Conservation (phyloP, 129 eudicot species). For the Centaurea solstitialis region DNA sequence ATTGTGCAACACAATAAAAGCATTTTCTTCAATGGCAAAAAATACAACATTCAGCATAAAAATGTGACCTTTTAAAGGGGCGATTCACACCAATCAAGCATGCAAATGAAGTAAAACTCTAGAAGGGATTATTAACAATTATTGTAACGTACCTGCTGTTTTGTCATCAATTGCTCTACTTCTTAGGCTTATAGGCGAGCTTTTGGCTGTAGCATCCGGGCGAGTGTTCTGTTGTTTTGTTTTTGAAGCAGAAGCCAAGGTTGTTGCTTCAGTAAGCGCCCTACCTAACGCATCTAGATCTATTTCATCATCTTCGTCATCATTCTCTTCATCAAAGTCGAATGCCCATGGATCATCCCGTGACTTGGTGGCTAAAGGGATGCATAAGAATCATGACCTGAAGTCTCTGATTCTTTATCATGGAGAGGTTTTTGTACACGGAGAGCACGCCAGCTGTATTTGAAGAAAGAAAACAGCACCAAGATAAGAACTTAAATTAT, state of each 20-base stretch:
- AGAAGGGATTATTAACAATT: not conserved
- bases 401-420: conserved; percentile 24
- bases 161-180: conserved; percentile 34
- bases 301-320: conserved; percentile 53
- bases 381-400: conserved; percentile 23
- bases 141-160: conserved; percentile 45
- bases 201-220: conserved; percentile 18
- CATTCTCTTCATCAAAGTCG: conserved; percentile 42
- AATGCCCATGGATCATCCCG: conserved; percentile 58
- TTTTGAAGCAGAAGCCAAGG: conserved; percentile 46
- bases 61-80: not conserved
- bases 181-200: conserved; percentile 33
- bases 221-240: conserved; percentile 30
- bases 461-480: conserved; percentile 14
- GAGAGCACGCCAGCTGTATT: conserved; percentile 81
- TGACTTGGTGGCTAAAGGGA: conserved; percentile 40
- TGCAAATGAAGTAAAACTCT: not conserved
- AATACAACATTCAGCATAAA: not conserved
- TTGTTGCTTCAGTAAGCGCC: conserved; percentile 73
- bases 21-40: not conserved
- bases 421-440: conserved; percentile 63
- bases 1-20: not conserved
- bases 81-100: not conserved
- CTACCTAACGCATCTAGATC: conserved; percentile 70
- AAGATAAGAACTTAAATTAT: not conserved